phyloP scores from a whole-genome alignment of 495 filamentous ascomycete genomes.

The Acidiella bohemica region DNA sequence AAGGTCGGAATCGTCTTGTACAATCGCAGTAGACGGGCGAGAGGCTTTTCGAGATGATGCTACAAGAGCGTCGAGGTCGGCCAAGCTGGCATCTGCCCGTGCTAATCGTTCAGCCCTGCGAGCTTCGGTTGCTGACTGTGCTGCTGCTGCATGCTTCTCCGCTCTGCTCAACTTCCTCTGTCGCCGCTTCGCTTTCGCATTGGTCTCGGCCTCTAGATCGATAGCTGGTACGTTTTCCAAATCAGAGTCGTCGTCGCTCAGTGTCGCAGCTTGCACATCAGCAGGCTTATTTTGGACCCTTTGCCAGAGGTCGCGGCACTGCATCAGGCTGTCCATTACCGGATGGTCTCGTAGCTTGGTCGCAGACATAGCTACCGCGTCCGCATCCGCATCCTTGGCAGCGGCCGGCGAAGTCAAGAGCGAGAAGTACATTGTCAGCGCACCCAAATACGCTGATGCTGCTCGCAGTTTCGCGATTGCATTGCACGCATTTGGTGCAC shows the following conservation, averaged over 20 bases:
- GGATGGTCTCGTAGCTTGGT: constrained; percentile 70
- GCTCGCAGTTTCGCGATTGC: constrained; percentile 39
- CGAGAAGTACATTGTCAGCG: constrained; percentile 86
- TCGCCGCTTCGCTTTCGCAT: neutral
- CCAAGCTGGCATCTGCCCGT: constrained; percentile 56
- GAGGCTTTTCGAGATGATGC: too few species aligned
- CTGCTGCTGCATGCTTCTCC: constrained; percentile 33
- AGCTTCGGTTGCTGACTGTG: constrained; percentile 40
- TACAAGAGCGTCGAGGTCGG: constrained; percentile 40
- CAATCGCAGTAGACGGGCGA: too few species aligned
- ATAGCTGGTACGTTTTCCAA: too few species aligned
- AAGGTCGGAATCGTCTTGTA: constrained; percentile 36
- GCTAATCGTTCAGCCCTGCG: constrained; percentile 42
- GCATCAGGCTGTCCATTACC: constrained; percentile 72
- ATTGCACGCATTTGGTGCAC: neutral
- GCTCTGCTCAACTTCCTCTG: constrained; percentile 23
- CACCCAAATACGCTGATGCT: constrained; percentile 68
- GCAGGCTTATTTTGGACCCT: constrained; percentile 49
- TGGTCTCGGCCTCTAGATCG: neutral
- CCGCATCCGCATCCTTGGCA: constrained; percentile 33
- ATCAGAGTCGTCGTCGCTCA: too few species aligned
- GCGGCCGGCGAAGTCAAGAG: constrained; percentile 66
- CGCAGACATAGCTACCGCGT: constrained; percentile 44
- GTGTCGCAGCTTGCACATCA: too few species aligned
- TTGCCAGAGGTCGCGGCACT: constrained; percentile 69